Evolutionary conservation across 1,284 basidiomycete species (phyloP).

Genomic region (Irpex sp.): DNA sequence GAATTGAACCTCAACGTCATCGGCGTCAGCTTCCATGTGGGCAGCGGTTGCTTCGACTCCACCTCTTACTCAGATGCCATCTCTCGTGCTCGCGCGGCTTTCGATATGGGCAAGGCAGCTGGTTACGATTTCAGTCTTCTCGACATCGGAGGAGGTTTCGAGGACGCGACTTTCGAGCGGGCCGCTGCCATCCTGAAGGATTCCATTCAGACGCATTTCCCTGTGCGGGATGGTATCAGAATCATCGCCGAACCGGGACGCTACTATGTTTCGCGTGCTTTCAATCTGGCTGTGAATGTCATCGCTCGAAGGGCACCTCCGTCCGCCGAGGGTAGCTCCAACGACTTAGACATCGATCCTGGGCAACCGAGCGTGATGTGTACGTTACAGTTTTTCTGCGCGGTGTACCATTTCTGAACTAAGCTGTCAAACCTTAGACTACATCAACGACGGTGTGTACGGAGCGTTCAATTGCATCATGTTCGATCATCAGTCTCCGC

Average conservation of each 20-base stretch:
- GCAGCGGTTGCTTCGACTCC: slow-evolving; percentile 94
- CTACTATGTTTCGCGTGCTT: slow-evolving; percentile 92
- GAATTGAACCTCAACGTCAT: slow-evolving; percentile 85
- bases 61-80: slow-evolving; percentile 90
- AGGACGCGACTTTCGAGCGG: slow-evolving; percentile 83
- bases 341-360: slow-evolving; percentile 29
- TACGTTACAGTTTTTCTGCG: slow-evolving; percentile 40
- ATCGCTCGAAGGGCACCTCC: slow-evolving; percentile 81
- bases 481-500: slow-evolving; percentile 75
- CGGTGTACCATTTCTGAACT: not conserved
- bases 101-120: slow-evolving; percentile 81
- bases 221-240: slow-evolving; percentile 70
- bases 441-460: slow-evolving; percentile 98
- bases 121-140: slow-evolving; percentile 86
- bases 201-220: slow-evolving; percentile 84
- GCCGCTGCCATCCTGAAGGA: slow-evolving; percentile 74
- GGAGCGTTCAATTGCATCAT: slow-evolving; percentile 95
- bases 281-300: slow-evolving; percentile 91
- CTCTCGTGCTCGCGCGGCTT: slow-evolving; percentile 76
- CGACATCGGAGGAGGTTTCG: slow-evolving; percentile 96
- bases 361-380: slow-evolving; percentile 78
- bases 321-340: slow-evolving; percentile 31
- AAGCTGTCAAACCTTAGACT: slow-evolving; percentile 53
- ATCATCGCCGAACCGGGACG: slow-evolving; percentile 97
- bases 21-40: slow-evolving; percentile 98